Evolutionary conservation across 73 alveolate genomes (phyloP), one percentile per base, ranked within the genome.

Genomic region (Diophrys appendiculata): DNA sequence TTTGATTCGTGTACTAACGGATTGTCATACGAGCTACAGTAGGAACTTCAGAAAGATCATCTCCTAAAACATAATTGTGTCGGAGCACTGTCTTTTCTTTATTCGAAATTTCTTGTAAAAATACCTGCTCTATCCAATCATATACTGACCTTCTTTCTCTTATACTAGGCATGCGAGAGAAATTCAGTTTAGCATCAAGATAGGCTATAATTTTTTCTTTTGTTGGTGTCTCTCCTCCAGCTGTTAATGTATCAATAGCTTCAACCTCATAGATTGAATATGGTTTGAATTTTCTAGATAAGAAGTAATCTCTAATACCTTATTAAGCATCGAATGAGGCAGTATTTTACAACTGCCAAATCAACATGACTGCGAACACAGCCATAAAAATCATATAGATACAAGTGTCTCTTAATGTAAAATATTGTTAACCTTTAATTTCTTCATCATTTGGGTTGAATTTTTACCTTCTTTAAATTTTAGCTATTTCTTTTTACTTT

Each of bases 351-450:
- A 28, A 25, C 24, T 67, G 54, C 75, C 75, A 82, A 29, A 82
- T 73, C n/a, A 82, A 33, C 83, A 82, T 74, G 0, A 65, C 69
- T 3, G 77, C 81, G 54, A 54, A 82, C 0, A 82, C 31, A 28
- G 74, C 52, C 18, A 82, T 73, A 74, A 73, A 82, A 35, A 82
- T 65, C 60, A 73, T 33, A 33, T 54, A 82, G 30, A 82, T 26
- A 1, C 74, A 26, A 31, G 71, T 33, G 24, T 33, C 83, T 52
- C 54, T 86, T 23, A 86, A 76, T 67, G 75, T 72, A 14, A 52
- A 18, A 54, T 81, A 73, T 24, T 67, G 75, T 26, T 67, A n/a
- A 28, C 18, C 75, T 28, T 23, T 25, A 14, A 60, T 3, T n/a
- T 67, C 75, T 11, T 25, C 31, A 3, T 28, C 3, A 3, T 2